These are phyloP conservation scores for Betula pendula DNA, from an alignment of 306 rosid genomes.

Conservation along the genomic window DNA sequence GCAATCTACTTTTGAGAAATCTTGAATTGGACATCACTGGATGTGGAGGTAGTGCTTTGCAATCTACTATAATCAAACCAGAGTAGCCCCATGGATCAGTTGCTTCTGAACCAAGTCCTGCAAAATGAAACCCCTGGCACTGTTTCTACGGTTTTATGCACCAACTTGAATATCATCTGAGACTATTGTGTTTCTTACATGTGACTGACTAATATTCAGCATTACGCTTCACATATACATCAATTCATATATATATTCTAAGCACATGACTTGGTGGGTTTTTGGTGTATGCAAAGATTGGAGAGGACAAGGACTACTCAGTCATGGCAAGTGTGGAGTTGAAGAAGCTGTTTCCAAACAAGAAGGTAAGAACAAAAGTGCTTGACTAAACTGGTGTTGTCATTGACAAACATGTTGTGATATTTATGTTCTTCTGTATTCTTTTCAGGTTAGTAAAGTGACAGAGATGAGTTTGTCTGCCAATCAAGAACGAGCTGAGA, in stretches of 20 bases:
- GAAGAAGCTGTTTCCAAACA: conserved; percentile 67
- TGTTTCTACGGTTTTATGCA: neutral
- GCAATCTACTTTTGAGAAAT: neutral
- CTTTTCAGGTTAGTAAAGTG: conserved; percentile 61
- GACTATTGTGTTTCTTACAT: conserved; percentile 3
- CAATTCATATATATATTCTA: conserved; percentile 7
- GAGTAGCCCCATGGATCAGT: neutral
- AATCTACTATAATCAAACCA: neutral
- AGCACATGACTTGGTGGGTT: conserved; percentile 27
- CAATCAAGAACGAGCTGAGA: conserved; percentile 78
- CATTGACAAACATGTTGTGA: conserved; percentile 7
- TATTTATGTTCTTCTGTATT: neutral
- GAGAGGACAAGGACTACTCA: conserved; percentile 83
- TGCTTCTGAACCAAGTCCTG: neutral
- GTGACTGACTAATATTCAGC: conserved; percentile 5
- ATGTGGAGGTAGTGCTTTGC: neutral
- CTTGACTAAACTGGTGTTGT: neutral
- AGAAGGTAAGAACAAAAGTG: conserved; percentile 51
- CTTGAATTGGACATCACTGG: neutral
- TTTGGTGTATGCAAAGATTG: conserved; percentile 46
- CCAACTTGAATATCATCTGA: conserved; percentile 11
- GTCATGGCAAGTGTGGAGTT: conserved; percentile 62
- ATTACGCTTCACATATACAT: conserved; percentile 3
- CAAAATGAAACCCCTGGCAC: neutral
- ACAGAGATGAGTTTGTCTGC: conserved; percentile 79